Evolutionary conservation across 768 basidiomycete genomes (phyloP).

Genomic region (Chiua virens): DNA sequence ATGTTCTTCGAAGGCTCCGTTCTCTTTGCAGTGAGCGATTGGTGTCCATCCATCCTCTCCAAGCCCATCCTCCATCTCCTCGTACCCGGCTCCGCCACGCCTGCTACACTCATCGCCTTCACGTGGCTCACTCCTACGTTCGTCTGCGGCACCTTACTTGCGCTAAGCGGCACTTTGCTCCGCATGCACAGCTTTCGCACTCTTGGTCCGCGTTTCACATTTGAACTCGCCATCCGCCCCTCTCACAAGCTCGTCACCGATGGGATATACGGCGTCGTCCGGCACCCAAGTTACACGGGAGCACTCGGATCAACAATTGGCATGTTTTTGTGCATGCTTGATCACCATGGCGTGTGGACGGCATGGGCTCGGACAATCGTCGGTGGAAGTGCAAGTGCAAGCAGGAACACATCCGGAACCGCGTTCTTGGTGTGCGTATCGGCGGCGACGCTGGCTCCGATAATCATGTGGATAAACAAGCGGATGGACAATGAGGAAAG

Average conservation of each 20-base stretch:
- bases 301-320: too few species aligned
- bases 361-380: too few species aligned
- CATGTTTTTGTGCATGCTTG: too few species aligned
- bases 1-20: conserved; percentile 7
- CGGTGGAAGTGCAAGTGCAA: background rate
- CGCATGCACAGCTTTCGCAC: conserved; percentile 15
- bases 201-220: conserved; percentile 28
- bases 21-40: background rate
- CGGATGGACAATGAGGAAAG: conserved; percentile 22
- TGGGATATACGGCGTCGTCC: conserved; percentile 28
- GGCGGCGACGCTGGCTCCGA: background rate
- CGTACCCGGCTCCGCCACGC: background rate
- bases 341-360: too few species aligned
- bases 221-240: conserved; percentile 23
- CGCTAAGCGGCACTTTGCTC: conserved; percentile 9
- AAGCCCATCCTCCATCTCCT: background rate
- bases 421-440: background rate
- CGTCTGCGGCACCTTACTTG: conserved; percentile 5
- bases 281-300: conserved; percentile 33
- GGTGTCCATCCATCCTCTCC: conserved; percentile 5
- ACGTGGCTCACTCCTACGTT: conserved; percentile 1
- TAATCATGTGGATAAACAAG: background rate
- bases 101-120: conserved; percentile 7
- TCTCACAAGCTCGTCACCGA: conserved; percentile 25
- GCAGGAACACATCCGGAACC: background rate